Evolutionary conservation across 495 filamentous ascomycete genomes (phyloP).

Genomic region (Aspergillus biplanus): DNA sequence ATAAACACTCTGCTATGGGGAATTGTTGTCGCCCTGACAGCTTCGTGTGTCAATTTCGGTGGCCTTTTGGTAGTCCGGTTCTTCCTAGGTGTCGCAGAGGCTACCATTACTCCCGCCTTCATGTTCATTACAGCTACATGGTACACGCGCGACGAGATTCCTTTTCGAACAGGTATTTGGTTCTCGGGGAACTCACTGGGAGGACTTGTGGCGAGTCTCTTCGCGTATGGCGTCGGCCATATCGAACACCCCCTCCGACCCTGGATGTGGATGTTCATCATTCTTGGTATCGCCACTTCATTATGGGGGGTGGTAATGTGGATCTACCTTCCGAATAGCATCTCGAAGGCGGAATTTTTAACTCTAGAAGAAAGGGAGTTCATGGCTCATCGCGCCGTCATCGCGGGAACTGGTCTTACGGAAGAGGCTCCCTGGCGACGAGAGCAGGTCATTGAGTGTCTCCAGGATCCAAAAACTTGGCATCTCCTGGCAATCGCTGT

Average conservation of each 20-base stretch:
- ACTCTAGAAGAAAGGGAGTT: slow-evolving; percentile 56
- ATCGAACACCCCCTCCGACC: slow-evolving; percentile 51
- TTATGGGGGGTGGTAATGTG: slow-evolving; percentile 58
- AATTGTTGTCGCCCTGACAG: slow-evolving; percentile 53
- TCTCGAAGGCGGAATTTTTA: slow-evolving; percentile 62
- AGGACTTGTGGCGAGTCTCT: slow-evolving; percentile 57
- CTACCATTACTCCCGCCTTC: slow-evolving; percentile 49
- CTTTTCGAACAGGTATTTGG: slow-evolving; percentile 62
- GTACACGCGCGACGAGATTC: slow-evolving; percentile 61
- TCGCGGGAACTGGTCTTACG: slow-evolving; percentile 49
- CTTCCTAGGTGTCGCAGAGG: slow-evolving; percentile 55
- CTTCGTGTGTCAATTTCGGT: slow-evolving; percentile 41
- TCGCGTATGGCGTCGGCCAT: slow-evolving; percentile 61
- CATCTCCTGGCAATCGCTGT: slow-evolving; percentile 62
- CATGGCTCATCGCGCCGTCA: slow-evolving; percentile 52
- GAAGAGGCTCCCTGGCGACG: slow-evolving; percentile 60
- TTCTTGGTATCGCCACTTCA: slow-evolving; percentile 57
- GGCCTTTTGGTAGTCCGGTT: slow-evolving; percentile 47
- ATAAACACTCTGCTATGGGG: slow-evolving; percentile 61
- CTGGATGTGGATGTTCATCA: slow-evolving; percentile 58
- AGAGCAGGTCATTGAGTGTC: slow-evolving; percentile 55
- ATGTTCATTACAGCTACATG: slow-evolving; percentile 48
- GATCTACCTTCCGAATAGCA: slow-evolving; percentile 62
- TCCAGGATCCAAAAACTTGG: slow-evolving; percentile 62
- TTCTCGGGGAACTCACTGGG: slow-evolving; percentile 62